Base-by-base conservation (phyloP, 768 basidiomycete species). In the Suillus occidentalis region DNA sequence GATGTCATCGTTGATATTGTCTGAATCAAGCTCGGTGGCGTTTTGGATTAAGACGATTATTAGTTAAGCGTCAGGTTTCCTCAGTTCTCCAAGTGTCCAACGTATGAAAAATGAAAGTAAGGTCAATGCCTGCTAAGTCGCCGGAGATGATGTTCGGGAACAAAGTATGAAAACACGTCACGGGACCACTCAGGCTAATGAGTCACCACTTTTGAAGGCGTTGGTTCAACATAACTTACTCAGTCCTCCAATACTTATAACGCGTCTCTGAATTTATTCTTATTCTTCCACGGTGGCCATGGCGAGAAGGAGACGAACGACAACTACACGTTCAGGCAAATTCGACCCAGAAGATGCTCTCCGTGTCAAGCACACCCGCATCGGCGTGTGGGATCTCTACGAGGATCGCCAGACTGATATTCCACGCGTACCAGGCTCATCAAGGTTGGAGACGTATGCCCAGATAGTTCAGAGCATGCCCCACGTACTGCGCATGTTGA, bases 351-450 rank as follows among this genome's bases (percentile, higher is more conserved):
- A 76, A 2, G 80, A 83, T 71, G 50, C 68, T 3, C 61, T 65
- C 1, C 72, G 71, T 63, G 83, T 92, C 67, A 85, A 85, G 63
- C 89, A 90, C 67, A 84, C 83, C 14, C 80, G 77, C 31, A 65
- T 91, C 47, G 91, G 91, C 49, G 85, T 91, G 49, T 93, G 91
- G 91, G 89, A 92, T 68, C 75, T 91, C 36, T 93, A 92, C 72
- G 86, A 90, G 69, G 85, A 91, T 68, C 78, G 76, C 22, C 74
- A 76, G 16, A 72, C 81, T 36, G 73, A 78, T 50, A 69, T 84
- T 39, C 72, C 68, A 37, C 72, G 78, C 28, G 61, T 84, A 56
- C 79, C 85, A 6, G 80, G 81, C 6, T 73, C 76, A 5, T 81
- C 85, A 25, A 74, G 76, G 45, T 70, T 86, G 12, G 82, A 87